These are phyloP conservation scores for Smallanthus sonchifolius DNA, from an alignment of 129 eudicot species.

Conservation along the genomic window DNA sequence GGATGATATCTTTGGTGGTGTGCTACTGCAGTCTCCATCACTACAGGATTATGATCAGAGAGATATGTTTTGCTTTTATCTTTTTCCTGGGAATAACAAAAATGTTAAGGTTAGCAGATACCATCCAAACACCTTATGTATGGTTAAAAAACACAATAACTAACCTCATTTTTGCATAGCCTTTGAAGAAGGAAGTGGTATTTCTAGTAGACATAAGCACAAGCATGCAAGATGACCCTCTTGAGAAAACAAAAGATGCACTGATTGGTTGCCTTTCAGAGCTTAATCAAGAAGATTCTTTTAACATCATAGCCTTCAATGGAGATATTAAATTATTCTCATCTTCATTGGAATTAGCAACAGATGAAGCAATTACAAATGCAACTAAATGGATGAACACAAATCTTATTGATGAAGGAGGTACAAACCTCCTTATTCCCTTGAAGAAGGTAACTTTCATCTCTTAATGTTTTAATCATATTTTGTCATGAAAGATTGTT, in stretches of 20 bases:
- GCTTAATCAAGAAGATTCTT: constrained; percentile 56
- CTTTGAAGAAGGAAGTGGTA: constrained; percentile 67
- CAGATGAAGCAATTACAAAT: constrained; percentile 49
- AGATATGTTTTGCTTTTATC: constrained; percentile 76
- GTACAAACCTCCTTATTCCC: constrained; percentile 65
- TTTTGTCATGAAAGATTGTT: neutral
- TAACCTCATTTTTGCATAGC: constrained; percentile 32
- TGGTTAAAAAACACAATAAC: neutral
- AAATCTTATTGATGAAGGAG: constrained; percentile 55
- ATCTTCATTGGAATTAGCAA: constrained; percentile 58
- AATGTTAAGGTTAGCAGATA: constrained; percentile 40
- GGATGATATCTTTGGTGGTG: constrained; percentile 56
- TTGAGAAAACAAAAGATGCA: constrained; percentile 60
- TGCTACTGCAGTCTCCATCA: constrained; percentile 66
- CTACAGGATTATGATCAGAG: constrained; percentile 77
- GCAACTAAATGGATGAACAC: constrained; percentile 65
- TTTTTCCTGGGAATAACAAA: constrained; percentile 55
- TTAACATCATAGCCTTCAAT: constrained; percentile 84
- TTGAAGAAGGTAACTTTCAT: constrained; percentile 51
- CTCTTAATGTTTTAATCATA: neutral
- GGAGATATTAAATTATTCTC: constrained; percentile 45
- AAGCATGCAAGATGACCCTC: constrained; percentile 78
- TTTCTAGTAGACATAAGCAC: constrained; percentile 77
- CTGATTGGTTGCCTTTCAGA: constrained; percentile 47
- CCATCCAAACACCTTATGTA: neutral